Evolutionary conservation across 345 rosid species (phyloP).

Genomic region (Microcos paniculata): DNA sequence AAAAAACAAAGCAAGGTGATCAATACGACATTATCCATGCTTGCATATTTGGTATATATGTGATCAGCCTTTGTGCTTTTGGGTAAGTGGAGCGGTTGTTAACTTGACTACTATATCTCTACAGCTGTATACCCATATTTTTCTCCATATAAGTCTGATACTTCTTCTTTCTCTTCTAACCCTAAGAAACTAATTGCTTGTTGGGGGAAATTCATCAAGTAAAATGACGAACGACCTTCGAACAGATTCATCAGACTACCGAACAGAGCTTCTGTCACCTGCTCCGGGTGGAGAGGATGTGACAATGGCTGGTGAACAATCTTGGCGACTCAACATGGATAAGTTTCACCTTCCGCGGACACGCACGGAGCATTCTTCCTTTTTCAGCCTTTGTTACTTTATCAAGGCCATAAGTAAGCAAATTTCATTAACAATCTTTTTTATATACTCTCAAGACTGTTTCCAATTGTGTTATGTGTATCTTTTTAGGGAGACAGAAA

Average conservation of each 20-base stretch:
- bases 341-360: conserved; percentile 34
- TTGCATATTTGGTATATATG: not conserved
- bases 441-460: not conserved
- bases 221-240: conserved; percentile 30
- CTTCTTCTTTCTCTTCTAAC: not conserved
- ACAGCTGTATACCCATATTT: not conserved
- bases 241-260: conserved; percentile 38
- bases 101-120: not conserved
- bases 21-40: conserved; percentile 27
- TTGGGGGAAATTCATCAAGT: not conserved
- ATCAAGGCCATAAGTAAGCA: conserved; percentile 27
- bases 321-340: conserved; percentile 51
- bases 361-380: conserved; percentile 15
- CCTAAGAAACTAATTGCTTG: not conserved
- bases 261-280: conserved; percentile 52
- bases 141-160: not conserved
- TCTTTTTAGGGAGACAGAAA: conserved; percentile 29
- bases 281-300: conserved; percentile 21
- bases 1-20: not conserved
- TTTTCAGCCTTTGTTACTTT: conserved; percentile 15
- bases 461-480: too few species aligned
- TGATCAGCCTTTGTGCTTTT: not conserved
- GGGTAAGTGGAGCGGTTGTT: conserved; percentile 14
- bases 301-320: conserved; percentile 19
- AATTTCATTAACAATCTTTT: not conserved